Percentiles rank a stretch among this genome's conserved stretches.
These are phyloP conservation scores for Penicillium sp. DNA, from an alignment of 2,329 filamentous ascomycete genomes.

Conservation along the genomic window DNA sequence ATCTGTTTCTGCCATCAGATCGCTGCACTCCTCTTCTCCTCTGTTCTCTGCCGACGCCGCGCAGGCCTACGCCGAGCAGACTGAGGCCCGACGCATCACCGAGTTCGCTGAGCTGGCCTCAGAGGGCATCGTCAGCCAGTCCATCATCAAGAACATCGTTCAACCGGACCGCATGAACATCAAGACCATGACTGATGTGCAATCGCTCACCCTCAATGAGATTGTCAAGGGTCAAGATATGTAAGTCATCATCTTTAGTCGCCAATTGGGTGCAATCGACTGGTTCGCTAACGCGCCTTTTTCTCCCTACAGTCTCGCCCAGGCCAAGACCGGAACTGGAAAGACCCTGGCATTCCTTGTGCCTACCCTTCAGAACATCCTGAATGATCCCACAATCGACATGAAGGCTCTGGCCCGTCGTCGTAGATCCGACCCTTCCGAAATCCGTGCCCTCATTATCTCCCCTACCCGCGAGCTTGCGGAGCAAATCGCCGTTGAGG, in stretches of 20 bases:
- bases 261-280: not conserved
- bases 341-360: conserved; percentile 94
- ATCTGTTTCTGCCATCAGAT: conserved; percentile 22
- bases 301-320: conserved; percentile 68
- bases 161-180: conserved; percentile 66
- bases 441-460: conserved; percentile 63
- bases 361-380: conserved; percentile 78
- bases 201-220: conserved; percentile 77
- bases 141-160: conserved; percentile 69
- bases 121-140: conserved; percentile 57
- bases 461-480: conserved; percentile 66
- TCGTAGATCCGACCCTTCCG: conserved; percentile 31
- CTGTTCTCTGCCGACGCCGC: conserved; percentile 28
- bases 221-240: conserved; percentile 80
- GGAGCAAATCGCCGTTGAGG: conserved; percentile 70
- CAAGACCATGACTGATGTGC: conserved; percentile 88
- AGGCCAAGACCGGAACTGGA: conserved; percentile 95
- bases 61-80: conserved; percentile 18
- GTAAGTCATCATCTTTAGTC: conserved; percentile 55
- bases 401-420: conserved; percentile 9
- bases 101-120: conserved; percentile 43
- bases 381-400: conserved; percentile 65
- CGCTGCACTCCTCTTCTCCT: conserved; percentile 35
- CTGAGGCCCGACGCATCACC: conserved; percentile 29
- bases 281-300: conserved; percentile 17